phyloP scores from a whole-genome alignment of 306 rosid species.

The Rubus idaeus region DNA sequence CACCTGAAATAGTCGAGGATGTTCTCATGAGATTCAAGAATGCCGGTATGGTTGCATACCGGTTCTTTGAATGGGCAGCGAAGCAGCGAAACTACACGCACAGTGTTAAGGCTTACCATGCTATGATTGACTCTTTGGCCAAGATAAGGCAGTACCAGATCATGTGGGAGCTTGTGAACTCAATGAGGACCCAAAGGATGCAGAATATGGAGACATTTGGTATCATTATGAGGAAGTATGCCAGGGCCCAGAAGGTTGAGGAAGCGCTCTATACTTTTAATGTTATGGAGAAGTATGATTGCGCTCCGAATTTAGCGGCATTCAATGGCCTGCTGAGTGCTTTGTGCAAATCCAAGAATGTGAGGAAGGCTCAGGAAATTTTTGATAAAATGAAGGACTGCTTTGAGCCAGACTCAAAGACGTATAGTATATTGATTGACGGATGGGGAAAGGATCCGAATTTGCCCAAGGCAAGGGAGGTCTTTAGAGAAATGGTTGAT shows the following conservation, averaged over 20 bases:
- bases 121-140: constrained; percentile 71
- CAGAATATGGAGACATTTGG: constrained; percentile 87
- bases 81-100: constrained; percentile 58
- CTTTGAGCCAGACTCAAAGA: constrained; percentile 68
- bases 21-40: constrained; percentile 67
- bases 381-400: constrained; percentile 61
- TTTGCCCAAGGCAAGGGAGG: constrained; percentile 75
- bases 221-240: constrained; percentile 81
- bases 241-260: constrained; percentile 75
- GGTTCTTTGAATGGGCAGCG: constrained; percentile 82
- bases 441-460: constrained; percentile 94
- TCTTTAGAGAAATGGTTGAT: constrained; percentile 65
- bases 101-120: constrained; percentile 66
- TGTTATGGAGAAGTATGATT: constrained; percentile 69
- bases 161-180: constrained; percentile 79
- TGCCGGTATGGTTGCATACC: constrained; percentile 76
- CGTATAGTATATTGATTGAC: constrained; percentile 69
- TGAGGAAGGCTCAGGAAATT: constrained; percentile 91
- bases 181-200: constrained; percentile 61
- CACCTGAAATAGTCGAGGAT: constrained; percentile 64
- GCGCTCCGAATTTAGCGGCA: constrained; percentile 61
- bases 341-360: constrained; percentile 77
- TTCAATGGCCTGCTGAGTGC: constrained; percentile 80
- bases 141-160: constrained; percentile 83
- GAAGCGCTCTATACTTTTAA: constrained; percentile 83